Base-by-base conservation (phyloP, 1,139 yeast species). In the Hyphopichia khmerensis region DNA sequence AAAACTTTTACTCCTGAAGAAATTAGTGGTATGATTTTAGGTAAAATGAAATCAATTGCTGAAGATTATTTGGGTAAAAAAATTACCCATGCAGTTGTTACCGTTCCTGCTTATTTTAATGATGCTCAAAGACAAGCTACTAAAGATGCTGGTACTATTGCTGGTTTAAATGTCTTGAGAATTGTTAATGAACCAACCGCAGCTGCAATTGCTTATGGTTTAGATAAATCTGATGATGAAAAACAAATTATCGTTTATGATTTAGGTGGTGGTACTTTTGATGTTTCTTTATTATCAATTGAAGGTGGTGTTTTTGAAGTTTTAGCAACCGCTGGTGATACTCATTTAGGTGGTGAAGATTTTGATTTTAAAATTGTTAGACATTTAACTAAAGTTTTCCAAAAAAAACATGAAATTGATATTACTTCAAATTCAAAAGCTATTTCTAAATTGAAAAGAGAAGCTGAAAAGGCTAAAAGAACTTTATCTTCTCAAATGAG, bases 91-190 rank as follows among this genome's bases (percentile, higher is more conserved):
- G 96, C 96, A 33, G 97, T 90, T 52, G 96, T 90, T 51, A 90
- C 97, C 39, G 97, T 91, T 45, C 98, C 98, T 44, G 98, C 98
- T 44, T 91, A 91, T 74, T 91, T 91, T 77, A 93, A 91, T 69
- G 98, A 91, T 71, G 96, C 98, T 46, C 98, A 91, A 75, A 86
- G 97, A 77, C 97, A 91, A 71, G 98, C 98, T 49, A 91, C 98
- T 51, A 90, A 91, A 77, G 97, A 90, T 68, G 97, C 98, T 43
- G 98, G 97, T 75, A 79, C 88, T 48, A 91, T 91, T 77, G 96
- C 97, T 38, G 98, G 98, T 57, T 80, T 91, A 63, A 89, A 87
- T 60, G 96, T 91, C 46, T 79, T 90, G 63, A 86, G 98, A 76
- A 90, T 91, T 63, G 96, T 91, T 55, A 91, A 91, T 68, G 98